These are phyloP conservation scores for Tolypocladium tundrense DNA, from an alignment of 2,329 filamentous ascomycete genomes.

Conservation along the genomic window DNA sequence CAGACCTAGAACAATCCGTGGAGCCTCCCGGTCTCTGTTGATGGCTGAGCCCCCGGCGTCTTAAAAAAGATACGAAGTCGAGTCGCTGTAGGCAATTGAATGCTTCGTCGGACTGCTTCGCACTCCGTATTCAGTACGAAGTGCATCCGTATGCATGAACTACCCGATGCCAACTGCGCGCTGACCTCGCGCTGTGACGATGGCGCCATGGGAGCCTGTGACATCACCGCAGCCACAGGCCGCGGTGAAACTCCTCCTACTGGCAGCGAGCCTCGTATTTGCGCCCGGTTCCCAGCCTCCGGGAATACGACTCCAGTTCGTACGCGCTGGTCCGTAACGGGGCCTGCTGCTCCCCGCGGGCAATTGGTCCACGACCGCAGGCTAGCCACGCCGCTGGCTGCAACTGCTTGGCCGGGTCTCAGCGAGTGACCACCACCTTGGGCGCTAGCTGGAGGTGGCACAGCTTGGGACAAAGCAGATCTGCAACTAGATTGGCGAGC, in stretches of 20 bases:
- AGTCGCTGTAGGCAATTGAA: background rate
- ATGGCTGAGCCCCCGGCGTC: background rate
- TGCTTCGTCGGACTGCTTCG: background rate
- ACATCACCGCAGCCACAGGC: background rate
- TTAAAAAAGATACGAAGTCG: background rate
- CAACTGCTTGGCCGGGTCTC: background rate
- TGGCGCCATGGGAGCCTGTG: background rate
- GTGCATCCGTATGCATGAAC: background rate
- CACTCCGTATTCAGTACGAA: too few relatives aligned
- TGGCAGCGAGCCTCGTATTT: background rate
- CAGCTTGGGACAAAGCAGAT: background rate
- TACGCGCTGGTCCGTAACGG: background rate
- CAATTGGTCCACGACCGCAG: background rate
- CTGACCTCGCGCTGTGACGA: background rate
- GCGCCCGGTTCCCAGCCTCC: background rate
- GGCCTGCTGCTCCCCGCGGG: background rate
- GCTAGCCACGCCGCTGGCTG: background rate
- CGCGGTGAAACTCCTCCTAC: background rate
- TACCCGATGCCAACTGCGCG: background rate
- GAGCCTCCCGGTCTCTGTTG: background rate
- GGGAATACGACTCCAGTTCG: background rate
- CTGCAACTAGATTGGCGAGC: background rate
- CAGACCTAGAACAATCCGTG: background rate
- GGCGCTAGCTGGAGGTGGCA: background rate
- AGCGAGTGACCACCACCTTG: background rate